Percentiles rank a stretch among this genome's conserved stretches.
Conservation (phyloP, 306 rosid species). For the Corylus americana region DNA sequence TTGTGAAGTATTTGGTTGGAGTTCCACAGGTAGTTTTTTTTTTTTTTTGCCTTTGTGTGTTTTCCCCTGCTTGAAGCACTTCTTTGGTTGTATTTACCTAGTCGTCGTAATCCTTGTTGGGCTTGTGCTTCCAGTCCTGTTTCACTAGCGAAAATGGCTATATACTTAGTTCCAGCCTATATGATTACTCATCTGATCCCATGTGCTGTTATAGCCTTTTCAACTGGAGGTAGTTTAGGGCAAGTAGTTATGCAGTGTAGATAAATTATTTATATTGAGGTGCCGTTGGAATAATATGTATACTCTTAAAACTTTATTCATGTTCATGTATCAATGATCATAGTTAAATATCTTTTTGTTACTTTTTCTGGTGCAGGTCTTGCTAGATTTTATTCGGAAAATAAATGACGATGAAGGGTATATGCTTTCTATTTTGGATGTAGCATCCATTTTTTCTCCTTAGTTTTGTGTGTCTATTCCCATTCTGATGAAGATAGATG, state of each 20-base stretch:
- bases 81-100: background rate
- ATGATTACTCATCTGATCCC: background rate
- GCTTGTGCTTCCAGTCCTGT: background rate
- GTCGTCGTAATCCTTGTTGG: background rate
- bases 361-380: conserved; percentile 61
- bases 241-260: background rate
- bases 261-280: conserved; percentile 7
- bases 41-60: conserved; percentile 11
- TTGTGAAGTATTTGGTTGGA: conserved; percentile 94
- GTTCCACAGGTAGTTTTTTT: conserved; percentile 78
- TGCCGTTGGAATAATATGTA: conserved; percentile 22
- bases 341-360: conserved; percentile 5
- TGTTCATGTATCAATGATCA: background rate
- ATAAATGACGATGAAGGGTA: conserved; percentile 98
- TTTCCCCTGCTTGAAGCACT: background rate
- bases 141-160: background rate
- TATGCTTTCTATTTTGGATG: conserved; percentile 17
- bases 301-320: background rate
- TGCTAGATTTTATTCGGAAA: conserved; percentile 77
- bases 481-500: background rate
- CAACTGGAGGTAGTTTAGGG: background rate
- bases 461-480: background rate
- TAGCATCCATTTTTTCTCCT: conserved; percentile 5
- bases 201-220: conserved; percentile 1
- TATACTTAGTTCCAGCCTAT: background rate